These are phyloP conservation scores for Globisporangium megalacanthum DNA, from an alignment of 352 stramenopile genomes.

Conservation along the genomic window DNA sequence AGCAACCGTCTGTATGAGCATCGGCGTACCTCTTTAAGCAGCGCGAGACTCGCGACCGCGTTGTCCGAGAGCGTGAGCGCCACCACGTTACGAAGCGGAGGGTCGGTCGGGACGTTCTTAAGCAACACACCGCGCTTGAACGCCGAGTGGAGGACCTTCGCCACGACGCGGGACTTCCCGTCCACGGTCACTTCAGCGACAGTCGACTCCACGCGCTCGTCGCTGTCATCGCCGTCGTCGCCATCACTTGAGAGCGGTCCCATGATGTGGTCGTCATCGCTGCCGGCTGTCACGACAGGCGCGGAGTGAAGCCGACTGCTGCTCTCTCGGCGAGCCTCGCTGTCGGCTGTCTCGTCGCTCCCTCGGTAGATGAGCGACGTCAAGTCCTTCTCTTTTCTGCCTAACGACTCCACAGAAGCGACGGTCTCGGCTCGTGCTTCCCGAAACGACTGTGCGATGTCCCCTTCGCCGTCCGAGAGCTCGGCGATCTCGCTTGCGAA, in stretches of 20 bases:
- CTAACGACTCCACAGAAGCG: background rate
- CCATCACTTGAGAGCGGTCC: slow-evolving; percentile 6
- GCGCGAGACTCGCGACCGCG: slow-evolving; percentile 30
- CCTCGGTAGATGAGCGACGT: slow-evolving; percentile 26
- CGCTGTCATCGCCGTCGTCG: slow-evolving; percentile 32
- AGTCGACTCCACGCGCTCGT: slow-evolving; percentile 33
- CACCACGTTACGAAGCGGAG: slow-evolving; percentile 57
- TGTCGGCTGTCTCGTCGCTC: slow-evolving; percentile 10
- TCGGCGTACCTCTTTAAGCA: slow-evolving; percentile 51
- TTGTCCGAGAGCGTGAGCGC: slow-evolving; percentile 62
- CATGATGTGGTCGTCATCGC: background rate
- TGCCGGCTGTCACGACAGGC: background rate
- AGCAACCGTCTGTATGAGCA: background rate
- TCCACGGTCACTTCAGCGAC: slow-evolving; percentile 51
- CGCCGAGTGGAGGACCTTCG: slow-evolving; percentile 43
- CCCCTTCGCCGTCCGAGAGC: slow-evolving; percentile 13
- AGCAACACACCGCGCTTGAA: slow-evolving; percentile 40
- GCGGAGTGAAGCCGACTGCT: background rate
- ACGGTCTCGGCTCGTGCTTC: background rate
- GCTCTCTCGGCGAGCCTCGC: background rate
- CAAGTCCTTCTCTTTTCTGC: slow-evolving; percentile 19
- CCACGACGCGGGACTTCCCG: slow-evolving; percentile 40
- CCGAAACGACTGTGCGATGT: background rate
- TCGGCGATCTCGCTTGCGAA: slow-evolving; percentile 20
- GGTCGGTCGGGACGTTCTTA: slow-evolving; percentile 39